Evolutionary conservation across 2,329 filamentous ascomycete species (phyloP).

Genomic region (Akanthomyces uredinophilus): DNA sequence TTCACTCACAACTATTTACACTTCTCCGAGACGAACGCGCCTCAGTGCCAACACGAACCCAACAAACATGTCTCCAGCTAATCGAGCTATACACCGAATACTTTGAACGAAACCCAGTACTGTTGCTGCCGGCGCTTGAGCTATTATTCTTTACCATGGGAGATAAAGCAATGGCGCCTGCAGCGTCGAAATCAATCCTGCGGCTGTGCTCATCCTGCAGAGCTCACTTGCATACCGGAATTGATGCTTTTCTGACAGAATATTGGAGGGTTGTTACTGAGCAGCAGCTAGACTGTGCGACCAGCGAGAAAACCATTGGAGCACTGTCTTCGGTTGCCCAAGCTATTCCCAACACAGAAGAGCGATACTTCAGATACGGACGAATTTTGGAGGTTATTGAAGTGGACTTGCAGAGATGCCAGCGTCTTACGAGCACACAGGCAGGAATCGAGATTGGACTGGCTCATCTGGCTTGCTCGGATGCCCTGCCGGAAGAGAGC

Average conservation of each 20-base stretch:
- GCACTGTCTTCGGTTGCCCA: constrained; percentile 73
- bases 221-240: constrained; percentile 59
- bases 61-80: constrained; percentile 63
- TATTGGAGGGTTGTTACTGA: constrained; percentile 59
- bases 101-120: constrained; percentile 64
- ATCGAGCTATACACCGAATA: constrained; percentile 72
- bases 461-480: constrained; percentile 18
- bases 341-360: constrained; percentile 55
- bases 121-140: constrained; percentile 65
- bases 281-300: constrained; percentile 54
- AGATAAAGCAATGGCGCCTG: constrained; percentile 56
- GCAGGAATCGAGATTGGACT: not conserved
- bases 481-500: constrained; percentile 33
- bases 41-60: constrained; percentile 55
- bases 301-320: constrained; percentile 68
- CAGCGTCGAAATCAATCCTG: constrained; percentile 69
- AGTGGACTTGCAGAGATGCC: constrained; percentile 41
- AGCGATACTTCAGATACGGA: constrained; percentile 49
- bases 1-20: constrained; percentile 54
- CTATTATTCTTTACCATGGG: constrained; percentile 68
- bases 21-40: constrained; percentile 45
- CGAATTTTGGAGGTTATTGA: constrained; percentile 58
- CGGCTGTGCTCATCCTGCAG: constrained; percentile 73
- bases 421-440: constrained; percentile 1
- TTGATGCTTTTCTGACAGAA: constrained; percentile 64